Evolutionary conservation across 345 rosid genomes (phyloP), one percentile per base, ranked within the genome.

Genomic region (Viola odorata): DNA sequence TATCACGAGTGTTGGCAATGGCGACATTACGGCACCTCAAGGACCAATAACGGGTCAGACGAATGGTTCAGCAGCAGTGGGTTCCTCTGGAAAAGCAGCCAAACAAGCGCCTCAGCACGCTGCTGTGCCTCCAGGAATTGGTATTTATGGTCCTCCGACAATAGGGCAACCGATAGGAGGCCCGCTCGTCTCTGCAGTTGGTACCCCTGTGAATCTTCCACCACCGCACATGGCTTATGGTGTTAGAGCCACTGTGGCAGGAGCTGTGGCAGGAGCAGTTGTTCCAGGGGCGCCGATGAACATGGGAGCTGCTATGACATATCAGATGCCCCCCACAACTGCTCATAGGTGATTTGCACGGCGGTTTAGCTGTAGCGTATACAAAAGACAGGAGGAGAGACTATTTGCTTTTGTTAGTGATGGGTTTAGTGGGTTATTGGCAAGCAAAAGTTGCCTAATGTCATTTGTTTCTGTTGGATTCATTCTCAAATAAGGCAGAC

Each of bases 11-110:
- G 87, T 89, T 36, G 82, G 81, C 70, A 85, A 81, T 45, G 88
- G 87, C 61, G 96, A 87, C 55, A 66, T 85, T 68, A 68, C 90
- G 45, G 69, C 77, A 1, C 78, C 84, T 12, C 96, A 85, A 71
- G 94, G 85, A 60, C 98, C 96, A 12, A 92, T 89, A 76, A 92
- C 98, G 8, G 98, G 98, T 64, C 96, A 92, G 71, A 57, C 81
- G 52, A 89, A 81, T 53, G 76, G 85, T 67, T 67, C 84, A 65
- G 77, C 75, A 37, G 65, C 76, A 38, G 92, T 80, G 62, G 73
- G 61, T 50, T 63, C 79, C n/a, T 72, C 87, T 7, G 83, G 83
- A 44, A 89, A 89, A 67, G 50, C 86, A 48, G 63, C 66, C 42
- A 85, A 89, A 78, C 96, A 78, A 68, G 67, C 80, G 37, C 60